Conservation (phyloP, 1,139 yeast genomes). For the Yamadazyma spencermartinsiae region DNA sequence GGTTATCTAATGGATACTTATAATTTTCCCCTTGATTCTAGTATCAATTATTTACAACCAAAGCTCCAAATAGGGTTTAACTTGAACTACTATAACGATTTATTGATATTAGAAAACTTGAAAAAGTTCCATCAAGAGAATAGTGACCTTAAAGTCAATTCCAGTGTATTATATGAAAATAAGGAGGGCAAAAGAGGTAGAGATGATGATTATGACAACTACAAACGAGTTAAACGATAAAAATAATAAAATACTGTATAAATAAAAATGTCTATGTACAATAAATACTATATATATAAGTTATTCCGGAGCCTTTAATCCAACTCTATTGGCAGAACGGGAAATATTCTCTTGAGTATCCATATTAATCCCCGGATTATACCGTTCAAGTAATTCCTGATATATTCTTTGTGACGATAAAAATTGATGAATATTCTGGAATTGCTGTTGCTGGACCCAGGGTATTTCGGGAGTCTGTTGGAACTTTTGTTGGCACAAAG, state of each 20-base stretch:
- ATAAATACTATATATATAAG: not conserved
- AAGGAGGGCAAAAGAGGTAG: constrained; percentile 33
- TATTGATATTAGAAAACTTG: constrained; percentile 40
- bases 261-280: not conserved
- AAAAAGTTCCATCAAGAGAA: constrained; percentile 42
- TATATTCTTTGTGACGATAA: constrained; percentile 74
- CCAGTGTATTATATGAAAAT: constrained; percentile 33
- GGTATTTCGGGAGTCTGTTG: constrained; percentile 17
- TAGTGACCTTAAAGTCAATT: constrained; percentile 28
- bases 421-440: constrained; percentile 54
- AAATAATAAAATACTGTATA: not conserved
- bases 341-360: constrained; percentile 75
- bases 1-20: constrained; percentile 47
- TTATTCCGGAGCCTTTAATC: constrained; percentile 47
- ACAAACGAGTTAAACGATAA: constrained; percentile 7
- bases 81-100: constrained; percentile 41
- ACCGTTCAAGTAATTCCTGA: constrained; percentile 76
- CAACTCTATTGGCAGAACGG: constrained; percentile 83
- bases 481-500: constrained; percentile 23
- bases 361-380: constrained; percentile 81
- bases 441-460: constrained; percentile 27
- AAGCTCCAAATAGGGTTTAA: constrained; percentile 23
- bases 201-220: constrained; percentile 20
- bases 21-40: constrained; percentile 34
- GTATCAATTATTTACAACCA: constrained; percentile 21